Conservation (phyloP, 2,329 filamentous ascomycete species). For the Pseudofabraea citricarpa region DNA sequence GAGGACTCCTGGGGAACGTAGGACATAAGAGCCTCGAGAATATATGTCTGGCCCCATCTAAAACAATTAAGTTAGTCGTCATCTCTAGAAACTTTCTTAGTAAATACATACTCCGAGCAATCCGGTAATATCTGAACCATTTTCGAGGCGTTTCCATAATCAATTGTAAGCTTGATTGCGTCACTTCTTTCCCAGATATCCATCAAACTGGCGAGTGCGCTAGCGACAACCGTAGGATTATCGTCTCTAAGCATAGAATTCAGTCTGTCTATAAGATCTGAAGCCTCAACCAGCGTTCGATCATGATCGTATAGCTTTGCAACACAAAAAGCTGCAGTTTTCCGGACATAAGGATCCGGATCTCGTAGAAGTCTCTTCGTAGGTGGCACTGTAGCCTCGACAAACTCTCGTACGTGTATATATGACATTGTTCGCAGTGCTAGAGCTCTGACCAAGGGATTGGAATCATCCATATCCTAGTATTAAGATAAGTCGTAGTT, state of each 20-base stretch:
- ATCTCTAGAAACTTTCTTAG: background rate
- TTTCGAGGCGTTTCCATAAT: slow-evolving; percentile 96
- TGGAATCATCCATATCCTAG: slow-evolving; percentile 89
- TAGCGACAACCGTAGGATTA: slow-evolving; percentile 95
- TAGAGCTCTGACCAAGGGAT: slow-evolving; percentile 86
- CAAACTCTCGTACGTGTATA: slow-evolving; percentile 92
- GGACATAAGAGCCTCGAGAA: slow-evolving; percentile 94
- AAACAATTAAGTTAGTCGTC: slow-evolving; percentile 7
- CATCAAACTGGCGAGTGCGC: slow-evolving; percentile 83
- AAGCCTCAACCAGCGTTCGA: slow-evolving; percentile 79
- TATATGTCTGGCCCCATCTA: slow-evolving; percentile 98
- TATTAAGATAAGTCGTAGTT: slow-evolving; percentile 2
- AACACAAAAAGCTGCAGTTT: slow-evolving; percentile 93
- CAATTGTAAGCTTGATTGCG: slow-evolving; percentile 95
- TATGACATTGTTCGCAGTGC: slow-evolving; percentile 95
- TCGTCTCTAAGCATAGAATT: slow-evolving; percentile 90
- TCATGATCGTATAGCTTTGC: slow-evolving; percentile 98
- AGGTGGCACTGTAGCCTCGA: slow-evolving; percentile 81
- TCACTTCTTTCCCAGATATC: slow-evolving; percentile 99
- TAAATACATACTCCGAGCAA: slow-evolving; percentile 78
- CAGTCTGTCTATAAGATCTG: slow-evolving; percentile 85
- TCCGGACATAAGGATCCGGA: slow-evolving; percentile 90
- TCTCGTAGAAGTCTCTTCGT: slow-evolving; percentile 82
- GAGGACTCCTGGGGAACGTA: slow-evolving; percentile 90
- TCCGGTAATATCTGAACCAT: slow-evolving; percentile 95